These are phyloP conservation scores for Gonium pectorale DNA, from an alignment of 139 green algal species.

Conservation along the genomic window DNA sequence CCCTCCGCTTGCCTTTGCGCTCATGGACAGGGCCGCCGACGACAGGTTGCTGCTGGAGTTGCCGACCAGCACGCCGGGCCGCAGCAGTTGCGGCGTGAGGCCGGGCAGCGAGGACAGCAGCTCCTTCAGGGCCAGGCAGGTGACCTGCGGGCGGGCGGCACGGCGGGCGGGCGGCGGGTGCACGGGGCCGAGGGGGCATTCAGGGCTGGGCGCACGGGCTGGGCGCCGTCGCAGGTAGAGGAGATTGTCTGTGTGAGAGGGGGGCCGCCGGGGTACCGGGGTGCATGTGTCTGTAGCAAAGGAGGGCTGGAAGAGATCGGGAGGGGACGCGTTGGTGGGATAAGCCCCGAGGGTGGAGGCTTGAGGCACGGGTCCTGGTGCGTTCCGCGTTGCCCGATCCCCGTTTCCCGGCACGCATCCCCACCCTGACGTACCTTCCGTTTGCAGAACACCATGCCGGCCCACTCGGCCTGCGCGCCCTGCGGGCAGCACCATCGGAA, in stretches of 20 bases:
- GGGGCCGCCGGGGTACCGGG: no score
- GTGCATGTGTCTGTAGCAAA: no score
- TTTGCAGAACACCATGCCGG: conserved; percentile 22
- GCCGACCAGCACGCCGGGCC: background rate
- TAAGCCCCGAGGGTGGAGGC: background rate
- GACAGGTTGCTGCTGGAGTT: background rate
- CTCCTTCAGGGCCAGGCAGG: conserved; percentile 16
- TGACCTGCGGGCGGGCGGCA: background rate
- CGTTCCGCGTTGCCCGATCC: no score
- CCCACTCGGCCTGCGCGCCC: background rate
- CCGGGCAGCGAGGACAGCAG: background rate
- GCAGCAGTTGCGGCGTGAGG: background rate
- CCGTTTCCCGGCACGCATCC: no score
- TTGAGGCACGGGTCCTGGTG: background rate
- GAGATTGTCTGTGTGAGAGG: no score
- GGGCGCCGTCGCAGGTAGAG: no score
- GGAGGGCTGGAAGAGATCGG: no score
- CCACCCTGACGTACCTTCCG: conserved; percentile 9
- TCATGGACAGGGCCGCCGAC: background rate
- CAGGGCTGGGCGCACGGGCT: no score
- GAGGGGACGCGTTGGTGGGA: background rate
- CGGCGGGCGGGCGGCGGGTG: no score
- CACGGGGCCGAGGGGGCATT: no score
- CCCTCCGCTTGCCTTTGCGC: background rate
- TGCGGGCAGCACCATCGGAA: background rate